phyloP scores from a whole-genome alignment of 306 rosid species.

The Arachis hypogaea region DNA sequence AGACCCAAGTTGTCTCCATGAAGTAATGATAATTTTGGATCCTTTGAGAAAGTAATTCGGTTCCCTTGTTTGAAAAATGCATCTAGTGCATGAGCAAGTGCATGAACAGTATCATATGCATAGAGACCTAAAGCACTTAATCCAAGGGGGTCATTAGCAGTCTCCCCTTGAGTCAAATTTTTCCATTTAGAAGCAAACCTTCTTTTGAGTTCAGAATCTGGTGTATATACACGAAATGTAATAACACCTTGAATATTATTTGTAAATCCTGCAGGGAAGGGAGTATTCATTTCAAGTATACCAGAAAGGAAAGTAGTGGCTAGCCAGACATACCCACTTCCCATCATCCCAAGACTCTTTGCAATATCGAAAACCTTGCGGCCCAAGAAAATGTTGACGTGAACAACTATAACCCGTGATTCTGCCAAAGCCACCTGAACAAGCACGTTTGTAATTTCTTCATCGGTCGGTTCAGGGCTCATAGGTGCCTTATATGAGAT shows the following conservation, averaged over 20 bases:
- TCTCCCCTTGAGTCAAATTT: conserved; percentile 57
- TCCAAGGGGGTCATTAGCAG: conserved; percentile 49
- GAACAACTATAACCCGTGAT: conserved; percentile 80
- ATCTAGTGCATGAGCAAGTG: conserved; percentile 80
- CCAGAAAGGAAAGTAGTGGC: conserved; percentile 76
- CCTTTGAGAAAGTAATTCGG: conserved; percentile 64
- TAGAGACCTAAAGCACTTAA: conserved; percentile 58
- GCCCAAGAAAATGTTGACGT: conserved; percentile 55
- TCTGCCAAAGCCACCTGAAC: conserved; percentile 80
- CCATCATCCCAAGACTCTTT: conserved; percentile 79
- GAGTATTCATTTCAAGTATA: conserved; percentile 54
- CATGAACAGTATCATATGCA: conserved; percentile 90
- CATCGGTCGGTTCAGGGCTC: conserved; percentile 50
- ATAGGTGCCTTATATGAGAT: conserved; percentile 86
- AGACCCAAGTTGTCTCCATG: conserved; percentile 56
- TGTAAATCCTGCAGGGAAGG: conserved; percentile 48
- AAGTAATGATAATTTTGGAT: conserved; percentile 51
- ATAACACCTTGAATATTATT: conserved; percentile 75
- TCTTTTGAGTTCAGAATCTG: conserved; percentile 68
- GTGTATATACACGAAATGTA: conserved; percentile 69
- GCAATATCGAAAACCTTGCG: conserved; percentile 62
- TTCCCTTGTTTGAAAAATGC: conserved; percentile 80
- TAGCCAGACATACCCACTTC: conserved; percentile 89
- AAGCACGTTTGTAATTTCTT: conserved; percentile 64
- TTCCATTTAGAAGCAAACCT: conserved; percentile 79